phyloP scores from a whole-genome alignment of 2,329 filamentous ascomycete species.

The Neonectria punicea region DNA sequence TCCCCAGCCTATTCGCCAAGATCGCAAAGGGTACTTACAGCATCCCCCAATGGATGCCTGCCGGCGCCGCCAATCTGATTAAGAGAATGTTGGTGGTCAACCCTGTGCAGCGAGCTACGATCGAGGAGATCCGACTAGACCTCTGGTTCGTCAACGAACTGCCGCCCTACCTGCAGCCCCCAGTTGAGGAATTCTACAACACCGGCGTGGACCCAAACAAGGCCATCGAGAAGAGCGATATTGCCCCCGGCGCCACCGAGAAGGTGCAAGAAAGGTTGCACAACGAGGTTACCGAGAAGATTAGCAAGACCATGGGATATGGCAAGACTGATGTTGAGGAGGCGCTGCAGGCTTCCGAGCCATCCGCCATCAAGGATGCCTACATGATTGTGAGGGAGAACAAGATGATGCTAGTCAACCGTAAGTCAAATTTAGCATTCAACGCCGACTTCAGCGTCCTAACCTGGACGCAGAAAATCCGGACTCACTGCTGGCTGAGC shows the following conservation, averaged over 20 bases:
- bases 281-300: constrained; percentile 91
- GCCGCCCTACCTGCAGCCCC: constrained; percentile 85
- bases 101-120: constrained; percentile 91
- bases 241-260: constrained; percentile 81
- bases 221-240: constrained; percentile 83
- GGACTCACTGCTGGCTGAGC: constrained; percentile 48
- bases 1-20: constrained; percentile 96
- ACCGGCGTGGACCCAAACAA: constrained; percentile 95
- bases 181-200: constrained; percentile 91
- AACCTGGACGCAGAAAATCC: constrained; percentile 47
- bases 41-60: constrained; percentile 89
- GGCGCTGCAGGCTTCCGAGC: constrained; percentile 89
- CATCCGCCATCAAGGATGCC: constrained; percentile 97
- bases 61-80: constrained; percentile 84
- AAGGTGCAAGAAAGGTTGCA: constrained; percentile 91
- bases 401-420: constrained; percentile 94
- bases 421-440: constrained; percentile 64
- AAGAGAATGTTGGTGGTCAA: constrained; percentile 96
- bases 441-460: constrained; percentile 34
- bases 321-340: constrained; percentile 95
- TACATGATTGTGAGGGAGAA: constrained; percentile 99
- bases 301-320: constrained; percentile 98
- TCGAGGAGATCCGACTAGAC: constrained; percentile 91
- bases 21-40: constrained; percentile 95
- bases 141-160: constrained; percentile 93